Evolutionary conservation across 371 early-diverging fungal genomes (phyloP).

Genomic region (Nematocida sp.): DNA sequence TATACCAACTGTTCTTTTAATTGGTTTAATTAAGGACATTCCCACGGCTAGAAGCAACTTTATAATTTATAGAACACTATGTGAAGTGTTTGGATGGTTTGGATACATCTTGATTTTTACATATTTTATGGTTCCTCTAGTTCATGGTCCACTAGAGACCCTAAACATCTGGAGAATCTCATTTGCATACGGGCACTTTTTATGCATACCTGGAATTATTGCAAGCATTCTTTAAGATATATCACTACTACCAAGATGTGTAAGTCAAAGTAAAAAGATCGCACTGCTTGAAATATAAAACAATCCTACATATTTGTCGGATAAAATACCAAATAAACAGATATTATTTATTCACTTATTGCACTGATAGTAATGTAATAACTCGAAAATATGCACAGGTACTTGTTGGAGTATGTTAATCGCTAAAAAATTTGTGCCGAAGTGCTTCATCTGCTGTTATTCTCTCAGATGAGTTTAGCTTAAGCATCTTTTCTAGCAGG

Average conservation of each 20-base stretch:
- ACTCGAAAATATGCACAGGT: too few relatives aligned
- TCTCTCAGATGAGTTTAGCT: slow-evolving; percentile 62
- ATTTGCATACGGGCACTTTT: slow-evolving; percentile 37
- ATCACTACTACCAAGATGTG: background rate
- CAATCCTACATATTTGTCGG: too few relatives aligned
- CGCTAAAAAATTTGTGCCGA: slow-evolving; percentile 61
- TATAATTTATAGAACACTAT: background rate
- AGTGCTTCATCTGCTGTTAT: slow-evolving; percentile 70
- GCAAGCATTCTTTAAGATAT: background rate
- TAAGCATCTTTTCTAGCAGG: slow-evolving; percentile 69
- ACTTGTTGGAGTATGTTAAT: background rate
- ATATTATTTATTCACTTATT: too few relatives aligned
- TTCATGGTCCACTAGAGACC: background rate
- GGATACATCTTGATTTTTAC: slow-evolving; percentile 2
- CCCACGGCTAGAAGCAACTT: background rate
- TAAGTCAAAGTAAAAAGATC: too few relatives aligned
- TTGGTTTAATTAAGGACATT: slow-evolving; percentile 9
- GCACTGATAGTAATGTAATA: too few relatives aligned
- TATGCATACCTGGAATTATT: slow-evolving; percentile 7
- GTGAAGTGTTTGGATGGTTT: background rate
- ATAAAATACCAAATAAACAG: too few relatives aligned
- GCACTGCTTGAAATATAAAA: too few relatives aligned
- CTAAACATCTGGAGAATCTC: slow-evolving; percentile 42
- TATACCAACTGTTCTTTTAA: background rate
- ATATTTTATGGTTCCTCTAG: slow-evolving; percentile 11